Evolutionary conservation across 306 rosid genomes (phyloP), one percentile per base, ranked within the genome.

Genomic region (Mimosa bimucronata): DNA sequence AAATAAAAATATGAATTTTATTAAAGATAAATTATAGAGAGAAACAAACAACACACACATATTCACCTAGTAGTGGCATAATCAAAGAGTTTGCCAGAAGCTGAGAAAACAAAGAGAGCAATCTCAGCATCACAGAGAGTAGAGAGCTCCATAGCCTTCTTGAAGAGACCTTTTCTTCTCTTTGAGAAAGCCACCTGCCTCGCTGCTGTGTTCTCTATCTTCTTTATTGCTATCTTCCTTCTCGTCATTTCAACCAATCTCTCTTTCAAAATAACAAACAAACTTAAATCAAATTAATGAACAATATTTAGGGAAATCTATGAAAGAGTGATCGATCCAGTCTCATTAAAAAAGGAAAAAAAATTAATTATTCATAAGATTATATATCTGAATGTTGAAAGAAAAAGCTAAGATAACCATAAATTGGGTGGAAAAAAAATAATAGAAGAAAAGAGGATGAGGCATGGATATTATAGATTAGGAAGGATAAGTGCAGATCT

Each of bases 51-150:
- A n/a, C n/a, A n/a, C n/a, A n/a, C n/a, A n/a, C n/a, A n/a, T n/a
- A n/a, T n/a, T 2, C 0, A 52, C 60, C 60, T 52, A 16, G 60
- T 52, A 52, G 10, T 52, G 11, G 60, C 26, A 19, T 19, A 52
- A 7, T 84, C 85, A 37, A 64, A 80, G 82, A 84, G 85, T 25
- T 44, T 84, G 11, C 85, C 85, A 16, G 87, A 66, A 6, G 79
- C 3, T 13, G 87, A 84, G 18, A 84, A 84, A 30, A 84, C 66
- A 0, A 84, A 74, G 38, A 61, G 67, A 2, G 67, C 67, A 28
- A 61, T 28, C 67, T 61, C 67, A 61, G 67, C 38, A 26, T 61
- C 67, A 28, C 67, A 61, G 8, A 61, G 67, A 26, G 67, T 61
- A 12, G 67, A 61, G 1, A 28, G 67, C 38, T 61, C 67, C 67